Conservation (phyloP, 2,329 filamentous ascomycete genomes). For the Chaetothyriales sp. region DNA sequence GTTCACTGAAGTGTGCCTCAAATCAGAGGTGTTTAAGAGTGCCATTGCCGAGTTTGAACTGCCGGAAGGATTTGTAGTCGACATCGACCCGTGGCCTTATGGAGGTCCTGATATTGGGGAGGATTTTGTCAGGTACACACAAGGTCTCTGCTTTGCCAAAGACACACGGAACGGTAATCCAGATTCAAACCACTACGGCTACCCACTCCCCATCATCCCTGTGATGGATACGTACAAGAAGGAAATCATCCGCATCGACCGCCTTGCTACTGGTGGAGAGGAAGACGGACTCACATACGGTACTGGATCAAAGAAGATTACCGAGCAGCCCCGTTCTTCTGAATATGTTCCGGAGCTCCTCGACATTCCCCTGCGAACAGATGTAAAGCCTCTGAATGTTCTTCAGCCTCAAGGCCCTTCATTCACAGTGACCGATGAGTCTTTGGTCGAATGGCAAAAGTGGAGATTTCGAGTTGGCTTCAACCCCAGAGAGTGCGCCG, state of each 20-base stretch:
- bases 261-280: constrained; percentile 39
- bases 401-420: constrained; percentile 56
- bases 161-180: constrained; percentile 33
- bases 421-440: constrained; percentile 43
- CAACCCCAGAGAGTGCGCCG: constrained; percentile 56
- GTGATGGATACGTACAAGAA: constrained; percentile 45
- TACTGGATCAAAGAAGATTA: constrained; percentile 31
- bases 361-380: constrained; percentile 33
- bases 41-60: constrained; percentile 39
- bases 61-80: constrained; percentile 42
- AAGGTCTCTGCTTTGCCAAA: constrained; percentile 41
- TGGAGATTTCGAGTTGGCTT: constrained; percentile 55
- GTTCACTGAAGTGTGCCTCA: constrained; percentile 36
- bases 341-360: constrained; percentile 42
- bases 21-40: constrained; percentile 40
- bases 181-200: constrained; percentile 51
- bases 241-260: constrained; percentile 44
- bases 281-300: constrained; percentile 35
- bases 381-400: constrained; percentile 58
- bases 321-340: constrained; percentile 37
- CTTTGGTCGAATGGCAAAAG: constrained; percentile 46
- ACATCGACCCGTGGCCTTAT: constrained; percentile 45
- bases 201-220: constrained; percentile 45
- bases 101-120: constrained; percentile 38
- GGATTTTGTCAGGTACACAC: constrained; percentile 33